Evolutionary conservation across 2,329 filamentous ascomycete species (phyloP), one percentile per base, ranked within the genome.

Genomic region (Boeremia exigua): DNA sequence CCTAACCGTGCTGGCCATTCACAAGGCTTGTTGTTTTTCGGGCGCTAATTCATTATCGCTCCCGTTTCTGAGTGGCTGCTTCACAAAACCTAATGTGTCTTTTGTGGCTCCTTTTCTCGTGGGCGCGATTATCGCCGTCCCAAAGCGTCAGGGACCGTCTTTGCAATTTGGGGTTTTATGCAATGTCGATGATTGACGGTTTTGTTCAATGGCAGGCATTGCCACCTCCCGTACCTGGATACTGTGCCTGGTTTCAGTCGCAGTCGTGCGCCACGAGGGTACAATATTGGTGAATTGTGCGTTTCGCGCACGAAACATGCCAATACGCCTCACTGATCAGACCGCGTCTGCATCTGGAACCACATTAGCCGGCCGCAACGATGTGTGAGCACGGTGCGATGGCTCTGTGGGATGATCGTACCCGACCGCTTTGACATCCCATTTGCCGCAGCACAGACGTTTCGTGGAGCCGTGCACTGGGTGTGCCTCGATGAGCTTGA

Each of bases 41-140:
- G 70, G 73, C 73, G 73, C 73, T 75, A 74, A 68, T 69, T 59
- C 46, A 61, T 69, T 65, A 66, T 65, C 63, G 66, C 61, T 68
- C 53, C 40, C 55, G 57, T 51, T 47, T 54, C 52, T 73, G 67
- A 73, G 69, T 74, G 73, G 73, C 69, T 69, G 59, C 50, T 60
- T 59, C 57, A 61, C 64, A 68, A 70, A 72, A 70, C 65, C 70
- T 70, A 71, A 71, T 62, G 62, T 63, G 66, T 67, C 63, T 60
- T 64, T 63, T 64, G 66, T 71, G 68, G 70, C 65, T 70, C 65
- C 59, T 60, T 56, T 59, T 47, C 61, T 55, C 58, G 57, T 60
- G 69, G 69, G 68, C 66, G 65, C 62, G 55, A 63, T 63, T 62
- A 62, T 67, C 58, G 63, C 67, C 66, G 63, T 72, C 68, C 66